Evolutionary conservation across 345 rosid species (phyloP).

Genomic region (Gossypioides kirkii): DNA sequence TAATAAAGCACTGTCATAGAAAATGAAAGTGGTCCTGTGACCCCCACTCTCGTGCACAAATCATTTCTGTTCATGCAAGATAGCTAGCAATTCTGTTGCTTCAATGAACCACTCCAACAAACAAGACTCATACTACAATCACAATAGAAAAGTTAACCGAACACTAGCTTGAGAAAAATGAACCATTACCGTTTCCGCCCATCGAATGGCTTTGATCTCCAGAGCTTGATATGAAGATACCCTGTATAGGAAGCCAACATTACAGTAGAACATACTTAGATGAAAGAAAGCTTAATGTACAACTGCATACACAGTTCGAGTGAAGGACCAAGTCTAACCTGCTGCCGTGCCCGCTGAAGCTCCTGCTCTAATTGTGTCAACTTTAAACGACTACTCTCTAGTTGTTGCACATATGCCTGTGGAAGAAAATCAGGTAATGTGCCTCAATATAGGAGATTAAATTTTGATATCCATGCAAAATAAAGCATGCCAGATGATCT

Average conservation of each 20-base stretch:
- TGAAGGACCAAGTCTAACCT: conserved; percentile 43
- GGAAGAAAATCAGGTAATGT: conserved; percentile 13
- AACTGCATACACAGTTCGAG: background rate
- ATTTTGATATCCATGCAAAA: background rate
- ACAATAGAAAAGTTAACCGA: background rate
- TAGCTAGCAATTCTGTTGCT: background rate
- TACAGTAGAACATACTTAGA: background rate
- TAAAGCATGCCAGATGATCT: background rate
- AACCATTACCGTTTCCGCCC: conserved; percentile 83
- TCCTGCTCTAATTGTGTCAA: conserved; percentile 95
- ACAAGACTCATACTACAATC: background rate
- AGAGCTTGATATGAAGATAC: conserved; percentile 90
- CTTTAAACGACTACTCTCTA: conserved; percentile 95
- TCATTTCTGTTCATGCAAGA: background rate
- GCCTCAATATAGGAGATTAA: background rate
- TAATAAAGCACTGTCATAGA: background rate
- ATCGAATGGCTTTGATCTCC: conserved; percentile 90
- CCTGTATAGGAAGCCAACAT: conserved; percentile 35
- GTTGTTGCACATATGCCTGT: conserved; percentile 96
- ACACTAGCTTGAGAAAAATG: background rate
- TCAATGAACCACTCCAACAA: background rate
- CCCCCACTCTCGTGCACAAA: background rate
- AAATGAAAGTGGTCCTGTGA: background rate
- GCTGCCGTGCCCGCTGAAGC: conserved; percentile 96
- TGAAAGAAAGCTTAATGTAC: background rate